phyloP scores from a whole-genome alignment of 345 rosid genomes.

The Citrus sp. region DNA sequence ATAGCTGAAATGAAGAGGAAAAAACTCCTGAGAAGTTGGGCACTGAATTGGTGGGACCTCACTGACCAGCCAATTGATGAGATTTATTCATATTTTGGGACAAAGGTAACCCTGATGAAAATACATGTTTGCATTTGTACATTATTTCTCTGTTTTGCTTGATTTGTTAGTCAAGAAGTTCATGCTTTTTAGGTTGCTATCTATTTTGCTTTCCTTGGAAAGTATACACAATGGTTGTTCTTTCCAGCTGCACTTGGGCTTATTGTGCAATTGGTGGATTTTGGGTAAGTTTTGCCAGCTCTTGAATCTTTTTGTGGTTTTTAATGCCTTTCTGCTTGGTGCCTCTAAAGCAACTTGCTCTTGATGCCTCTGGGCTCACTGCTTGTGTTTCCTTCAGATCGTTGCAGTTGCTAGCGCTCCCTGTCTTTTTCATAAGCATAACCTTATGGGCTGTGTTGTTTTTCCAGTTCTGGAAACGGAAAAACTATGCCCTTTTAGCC shows the following conservation, averaged over 20 bases:
- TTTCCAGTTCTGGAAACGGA: conserved; percentile 97
- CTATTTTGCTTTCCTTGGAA: conserved; percentile 87
- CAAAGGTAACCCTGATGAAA: conserved; percentile 50
- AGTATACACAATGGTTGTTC: conserved; percentile 77
- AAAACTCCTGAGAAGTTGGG: conserved; percentile 72
- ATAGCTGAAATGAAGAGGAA: conserved; percentile 76
- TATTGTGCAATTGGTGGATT: conserved; percentile 61
- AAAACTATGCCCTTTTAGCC: conserved; percentile 71
- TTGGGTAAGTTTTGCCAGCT: conserved; percentile 44
- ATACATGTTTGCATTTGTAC: not conserved
- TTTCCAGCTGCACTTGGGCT: conserved; percentile 79
- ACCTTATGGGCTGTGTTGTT: conserved; percentile 83
- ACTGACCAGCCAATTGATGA: conserved; percentile 84
- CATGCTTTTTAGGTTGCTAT: conserved; percentile 61
- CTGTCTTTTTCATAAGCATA: conserved; percentile 61
- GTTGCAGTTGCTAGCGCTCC: conserved; percentile 70
- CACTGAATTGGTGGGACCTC: conserved; percentile 65
- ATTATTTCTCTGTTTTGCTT: not conserved
- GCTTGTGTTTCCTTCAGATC: conserved; percentile 39
- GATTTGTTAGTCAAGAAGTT: conserved; percentile 15
- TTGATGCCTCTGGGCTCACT: not conserved
- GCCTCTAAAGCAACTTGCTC: conserved; percentile 2
- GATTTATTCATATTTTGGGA: conserved; percentile 76
- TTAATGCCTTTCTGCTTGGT: conserved; percentile 2
- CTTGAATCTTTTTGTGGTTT: not conserved